A percentile compares a stretch with the other conserved stretches of the same genome.
phyloP scores from a whole-genome alignment of 2,329 filamentous ascomycete genomes.

The Colletotrichum spinosum region DNA sequence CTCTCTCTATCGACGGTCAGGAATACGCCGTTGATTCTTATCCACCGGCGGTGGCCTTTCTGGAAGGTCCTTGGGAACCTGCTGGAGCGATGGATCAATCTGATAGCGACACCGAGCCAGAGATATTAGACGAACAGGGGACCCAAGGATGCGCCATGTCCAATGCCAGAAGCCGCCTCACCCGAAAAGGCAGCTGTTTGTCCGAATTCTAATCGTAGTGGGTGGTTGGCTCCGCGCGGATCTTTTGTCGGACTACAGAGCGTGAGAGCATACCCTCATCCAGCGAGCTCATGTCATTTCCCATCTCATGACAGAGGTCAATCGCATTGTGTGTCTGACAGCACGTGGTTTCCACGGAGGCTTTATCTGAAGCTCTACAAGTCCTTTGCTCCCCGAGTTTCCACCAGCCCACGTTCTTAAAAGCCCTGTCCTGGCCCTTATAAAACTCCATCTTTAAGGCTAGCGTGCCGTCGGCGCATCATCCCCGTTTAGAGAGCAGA shows the following conservation, averaged over 20 bases:
- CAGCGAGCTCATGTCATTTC: slow-evolving; percentile 7
- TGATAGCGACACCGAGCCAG: not conserved
- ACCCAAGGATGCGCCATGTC: slow-evolving; percentile 12
- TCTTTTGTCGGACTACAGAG: slow-evolving; percentile 15
- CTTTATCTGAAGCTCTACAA: not conserved
- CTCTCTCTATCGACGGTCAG: slow-evolving; percentile 9
- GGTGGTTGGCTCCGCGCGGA: slow-evolving; percentile 1
- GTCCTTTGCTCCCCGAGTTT: not conserved
- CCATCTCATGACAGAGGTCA: not conserved
- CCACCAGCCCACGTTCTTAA: slow-evolving; percentile 11
- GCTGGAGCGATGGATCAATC: not conserved
- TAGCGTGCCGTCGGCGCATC: slow-evolving; percentile 14
- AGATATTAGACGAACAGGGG: not conserved
- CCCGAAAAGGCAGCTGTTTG: slow-evolving; percentile 33
- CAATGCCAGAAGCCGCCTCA: slow-evolving; percentile 24
- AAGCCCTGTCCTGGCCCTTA: not conserved
- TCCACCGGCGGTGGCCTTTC: slow-evolving; percentile 22
- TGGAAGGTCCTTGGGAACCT: slow-evolving; percentile 7
- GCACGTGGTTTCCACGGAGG: not conserved
- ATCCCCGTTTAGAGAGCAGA: not conserved
- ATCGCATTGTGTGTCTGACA: not conserved
- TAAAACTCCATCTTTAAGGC: slow-evolving; percentile 13
- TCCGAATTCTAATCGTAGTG: not conserved
- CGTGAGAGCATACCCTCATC: too few species aligned
- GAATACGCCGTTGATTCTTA: slow-evolving; percentile 7